These are phyloP conservation scores for Coemansia sp. DNA, from an alignment of 192 early-diverging fungal genomes.

Conservation along the genomic window DNA sequence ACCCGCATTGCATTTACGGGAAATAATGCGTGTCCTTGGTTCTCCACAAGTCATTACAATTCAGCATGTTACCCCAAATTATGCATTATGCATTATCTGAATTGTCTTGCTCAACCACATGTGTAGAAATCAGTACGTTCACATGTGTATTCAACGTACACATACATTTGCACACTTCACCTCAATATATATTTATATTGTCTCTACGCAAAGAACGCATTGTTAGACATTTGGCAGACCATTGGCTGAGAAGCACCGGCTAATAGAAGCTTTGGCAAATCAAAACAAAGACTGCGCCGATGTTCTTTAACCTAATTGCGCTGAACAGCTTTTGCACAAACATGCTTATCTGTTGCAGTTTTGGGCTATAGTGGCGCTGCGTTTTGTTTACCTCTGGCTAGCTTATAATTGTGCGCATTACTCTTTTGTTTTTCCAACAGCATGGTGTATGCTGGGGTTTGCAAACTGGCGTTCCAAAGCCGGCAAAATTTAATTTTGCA, in stretches of 20 bases:
- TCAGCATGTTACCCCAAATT: neutral
- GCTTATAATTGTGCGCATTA: neutral
- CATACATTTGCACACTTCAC: too few relatives aligned
- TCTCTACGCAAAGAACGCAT: neutral
- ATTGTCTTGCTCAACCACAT: neutral
- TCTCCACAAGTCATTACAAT: slow-evolving; percentile 6
- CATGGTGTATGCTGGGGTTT: neutral
- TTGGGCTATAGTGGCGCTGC: neutral
- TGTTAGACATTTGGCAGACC: neutral
- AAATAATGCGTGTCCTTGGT: neutral
- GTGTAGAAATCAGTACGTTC: neutral
- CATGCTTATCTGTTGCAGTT: neutral
- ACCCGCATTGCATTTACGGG: neutral
- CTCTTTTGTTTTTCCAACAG: neutral
- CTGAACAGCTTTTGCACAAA: neutral
- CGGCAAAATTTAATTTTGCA: neutral
- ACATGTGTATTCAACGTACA: neutral
- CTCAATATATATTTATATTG: neutral
- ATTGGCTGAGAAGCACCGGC: neutral
- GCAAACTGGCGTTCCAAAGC: neutral
- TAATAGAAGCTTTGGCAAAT: neutral
- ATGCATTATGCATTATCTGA: neutral
- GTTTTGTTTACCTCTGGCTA: neutral
- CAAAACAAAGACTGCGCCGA: neutral
- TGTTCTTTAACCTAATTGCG: neutral